Conservation (phyloP, 345 rosid species). For the Brassica cretica region DNA sequence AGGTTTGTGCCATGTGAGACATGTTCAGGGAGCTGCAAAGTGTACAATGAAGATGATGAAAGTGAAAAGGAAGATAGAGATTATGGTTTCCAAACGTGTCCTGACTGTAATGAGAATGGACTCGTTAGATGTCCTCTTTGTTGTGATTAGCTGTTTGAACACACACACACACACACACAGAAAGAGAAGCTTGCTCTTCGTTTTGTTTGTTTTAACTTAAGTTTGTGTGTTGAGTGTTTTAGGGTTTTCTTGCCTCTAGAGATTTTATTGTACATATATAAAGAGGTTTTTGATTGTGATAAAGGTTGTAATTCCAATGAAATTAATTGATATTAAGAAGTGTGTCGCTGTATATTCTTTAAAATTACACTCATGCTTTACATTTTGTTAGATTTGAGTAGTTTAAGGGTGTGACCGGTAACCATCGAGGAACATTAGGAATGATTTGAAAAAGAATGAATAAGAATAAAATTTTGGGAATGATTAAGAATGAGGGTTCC, state of each 20-base stretch:
- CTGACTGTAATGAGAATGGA: conserved; percentile 94
- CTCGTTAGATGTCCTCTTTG: conserved; percentile 84
- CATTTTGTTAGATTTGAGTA: background rate
- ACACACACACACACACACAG: background rate
- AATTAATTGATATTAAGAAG: background rate
- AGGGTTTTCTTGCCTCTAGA: conserved; percentile 18
- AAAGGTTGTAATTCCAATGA: background rate
- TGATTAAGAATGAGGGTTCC: too few relatives aligned
- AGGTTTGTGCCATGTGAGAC: conserved; percentile 91
- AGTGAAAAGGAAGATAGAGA: conserved; percentile 42
- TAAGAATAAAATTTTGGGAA: too few relatives aligned
- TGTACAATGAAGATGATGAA: conserved; percentile 46
- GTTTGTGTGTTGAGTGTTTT: background rate
- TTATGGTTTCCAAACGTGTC: conserved; percentile 72
- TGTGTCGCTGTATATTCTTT: background rate
- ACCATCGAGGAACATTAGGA: too few relatives aligned
- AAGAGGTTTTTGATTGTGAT: conserved; percentile 16
- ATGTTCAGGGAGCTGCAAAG: conserved; percentile 90
- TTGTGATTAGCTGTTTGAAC: conserved; percentile 37
- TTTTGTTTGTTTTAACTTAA: conserved; percentile 14
- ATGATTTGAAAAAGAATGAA: too few relatives aligned
- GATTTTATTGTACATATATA: conserved; percentile 26
- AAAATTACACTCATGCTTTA: background rate
- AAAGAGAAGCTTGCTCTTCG: background rate
- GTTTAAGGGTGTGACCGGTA: too few relatives aligned